Conservation (phyloP, 2,329 filamentous ascomycete species). For the Verticillium longisporum region DNA sequence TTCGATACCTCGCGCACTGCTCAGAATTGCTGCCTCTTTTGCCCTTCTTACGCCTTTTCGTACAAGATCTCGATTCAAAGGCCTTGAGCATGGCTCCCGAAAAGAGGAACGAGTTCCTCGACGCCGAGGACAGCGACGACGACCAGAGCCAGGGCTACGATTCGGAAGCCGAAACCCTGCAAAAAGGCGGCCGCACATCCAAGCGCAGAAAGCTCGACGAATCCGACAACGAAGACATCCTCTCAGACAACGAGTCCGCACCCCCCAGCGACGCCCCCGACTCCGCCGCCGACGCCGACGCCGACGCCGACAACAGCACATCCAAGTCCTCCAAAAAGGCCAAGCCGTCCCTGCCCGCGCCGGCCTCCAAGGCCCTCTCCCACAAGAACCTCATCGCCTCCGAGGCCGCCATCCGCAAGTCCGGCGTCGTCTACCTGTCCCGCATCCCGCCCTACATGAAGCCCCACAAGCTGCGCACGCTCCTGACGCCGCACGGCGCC, state of each 20-base stretch:
- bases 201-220: conserved; percentile 58
- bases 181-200: conserved; percentile 53
- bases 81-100: conserved; percentile 50
- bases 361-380: conserved; percentile 46
- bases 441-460: conserved; percentile 87
- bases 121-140: conserved; percentile 52
- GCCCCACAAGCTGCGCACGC: conserved; percentile 66
- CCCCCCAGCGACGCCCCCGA: conserved; percentile 17
- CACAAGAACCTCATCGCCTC: conserved; percentile 63
- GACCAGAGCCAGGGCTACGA: conserved; percentile 54
- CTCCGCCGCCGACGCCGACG: conserved; percentile 23
- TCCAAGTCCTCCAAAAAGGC: conserved; percentile 18
- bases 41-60: background rate
- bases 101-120: conserved; percentile 68
- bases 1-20: background rate
- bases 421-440: conserved; percentile 77
- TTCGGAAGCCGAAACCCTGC: conserved; percentile 60
- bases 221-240: conserved; percentile 27
- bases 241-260: conserved; percentile 21
- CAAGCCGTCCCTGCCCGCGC: conserved; percentile 27
- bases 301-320: conserved; percentile 8
- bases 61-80: background rate
- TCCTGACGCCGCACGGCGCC: conserved; percentile 67
- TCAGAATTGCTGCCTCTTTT: background rate
- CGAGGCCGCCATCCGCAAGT: conserved; percentile 60